phyloP scores from a whole-genome alignment of 345 rosid genomes.

The Ailanthus altissimus region DNA sequence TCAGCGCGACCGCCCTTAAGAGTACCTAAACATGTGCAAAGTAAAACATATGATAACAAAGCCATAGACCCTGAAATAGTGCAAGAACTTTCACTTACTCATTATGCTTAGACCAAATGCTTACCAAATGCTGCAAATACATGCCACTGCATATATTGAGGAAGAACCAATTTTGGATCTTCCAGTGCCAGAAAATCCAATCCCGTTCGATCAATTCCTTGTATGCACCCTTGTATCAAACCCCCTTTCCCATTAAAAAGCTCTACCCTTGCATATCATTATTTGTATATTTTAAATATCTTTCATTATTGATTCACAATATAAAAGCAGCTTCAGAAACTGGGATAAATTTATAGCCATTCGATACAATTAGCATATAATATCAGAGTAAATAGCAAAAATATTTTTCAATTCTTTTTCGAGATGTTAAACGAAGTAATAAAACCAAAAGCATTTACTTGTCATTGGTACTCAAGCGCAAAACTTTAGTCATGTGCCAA shows the following conservation, averaged over 20 bases:
- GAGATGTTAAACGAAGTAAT: not conserved
- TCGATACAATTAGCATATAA: too few relatives aligned
- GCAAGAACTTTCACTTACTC: not conserved
- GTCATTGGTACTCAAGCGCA: constrained; percentile 59
- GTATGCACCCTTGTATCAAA: constrained; percentile 64
- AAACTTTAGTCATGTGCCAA: constrained; percentile 81
- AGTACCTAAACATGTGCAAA: constrained; percentile 51
- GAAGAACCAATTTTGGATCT: constrained; percentile 52
- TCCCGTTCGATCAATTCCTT: constrained; percentile 57
- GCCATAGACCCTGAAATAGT: not conserved
- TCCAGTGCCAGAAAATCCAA: constrained; percentile 67
- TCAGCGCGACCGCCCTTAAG: constrained; percentile 95
- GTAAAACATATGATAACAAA: constrained; percentile 10
- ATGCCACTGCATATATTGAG: constrained; percentile 65
- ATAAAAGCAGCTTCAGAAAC: not conserved
- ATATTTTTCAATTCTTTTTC: too few relatives aligned
- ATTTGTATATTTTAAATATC: constrained; percentile 2
- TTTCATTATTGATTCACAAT: not conserved
- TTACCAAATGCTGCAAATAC: constrained; percentile 90
- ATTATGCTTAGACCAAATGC: constrained; percentile 20
- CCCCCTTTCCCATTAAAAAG: constrained; percentile 95
- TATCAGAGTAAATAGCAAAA: not conserved
- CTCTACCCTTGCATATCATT: constrained; percentile 65
- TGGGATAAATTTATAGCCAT: too few relatives aligned
- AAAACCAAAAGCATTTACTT: constrained; percentile 37